phyloP scores from a whole-genome alignment of 2,329 filamentous ascomycete species.

The Metarhizium album region DNA sequence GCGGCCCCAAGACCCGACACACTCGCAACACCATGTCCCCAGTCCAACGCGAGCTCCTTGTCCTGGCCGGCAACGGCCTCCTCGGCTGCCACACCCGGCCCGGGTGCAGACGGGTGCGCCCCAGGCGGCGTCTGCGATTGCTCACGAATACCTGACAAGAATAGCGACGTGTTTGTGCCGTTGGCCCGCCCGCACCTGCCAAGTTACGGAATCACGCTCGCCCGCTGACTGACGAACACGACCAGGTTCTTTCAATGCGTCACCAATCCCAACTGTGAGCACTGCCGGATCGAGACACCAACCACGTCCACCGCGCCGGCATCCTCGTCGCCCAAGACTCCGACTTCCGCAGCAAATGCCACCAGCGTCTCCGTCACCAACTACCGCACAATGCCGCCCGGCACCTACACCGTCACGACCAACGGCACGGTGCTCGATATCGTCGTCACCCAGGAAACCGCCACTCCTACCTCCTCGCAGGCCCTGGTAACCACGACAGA shows the following conservation, averaged over 20 bases:
- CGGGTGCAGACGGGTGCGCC: slow-evolving; percentile 8
- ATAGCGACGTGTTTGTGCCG: slow-evolving; percentile 18
- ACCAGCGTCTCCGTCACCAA: neutral
- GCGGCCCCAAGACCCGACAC: neutral
- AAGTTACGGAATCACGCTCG: neutral
- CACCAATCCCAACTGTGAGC: slow-evolving; percentile 21
- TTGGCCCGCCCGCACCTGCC: rapidly evolving
- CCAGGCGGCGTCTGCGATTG: slow-evolving; percentile 19
- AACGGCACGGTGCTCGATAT: slow-evolving; percentile 2
- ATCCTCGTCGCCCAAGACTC: neutral
- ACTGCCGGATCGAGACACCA: slow-evolving; percentile 8
- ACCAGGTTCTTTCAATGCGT: slow-evolving; percentile 24
- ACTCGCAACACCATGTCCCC: neutral
- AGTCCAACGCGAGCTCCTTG: neutral
- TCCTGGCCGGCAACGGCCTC: neutral
- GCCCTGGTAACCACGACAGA: slow-evolving; percentile 3
- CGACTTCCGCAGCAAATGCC: neutral
- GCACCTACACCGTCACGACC: slow-evolving; percentile 2
- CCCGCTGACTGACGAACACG: too few species aligned
- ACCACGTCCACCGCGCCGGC: neutral
- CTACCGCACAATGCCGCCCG: neutral
- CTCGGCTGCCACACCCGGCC: neutral
- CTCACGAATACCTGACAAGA: slow-evolving; percentile 15
- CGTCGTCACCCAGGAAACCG: slow-evolving; percentile 2
- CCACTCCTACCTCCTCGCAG: neutral